Percentiles rank a stretch among this genome's conserved stretches.
phyloP scores from a whole-genome alignment of 495 filamentous ascomycete genomes.

The Aspergillus homomorphus region DNA sequence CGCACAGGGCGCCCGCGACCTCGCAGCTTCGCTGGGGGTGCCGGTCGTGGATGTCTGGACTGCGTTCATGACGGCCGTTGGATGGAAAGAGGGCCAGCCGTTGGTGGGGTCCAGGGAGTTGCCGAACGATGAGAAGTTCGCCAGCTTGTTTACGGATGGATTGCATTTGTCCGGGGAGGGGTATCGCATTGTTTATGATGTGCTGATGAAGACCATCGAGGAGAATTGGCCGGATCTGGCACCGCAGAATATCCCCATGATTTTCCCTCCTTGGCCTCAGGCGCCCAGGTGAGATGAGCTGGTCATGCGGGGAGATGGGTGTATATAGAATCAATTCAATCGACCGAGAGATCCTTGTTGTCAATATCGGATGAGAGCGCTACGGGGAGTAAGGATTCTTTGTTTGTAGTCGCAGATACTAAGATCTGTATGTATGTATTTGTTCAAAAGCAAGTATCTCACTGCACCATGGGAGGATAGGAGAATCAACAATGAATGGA shows the following conservation, averaged over 20 bases:
- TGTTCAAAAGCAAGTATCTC: not conserved
- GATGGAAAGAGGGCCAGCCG: conserved; percentile 58
- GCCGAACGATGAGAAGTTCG: conserved; percentile 47
- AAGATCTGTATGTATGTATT: no score
- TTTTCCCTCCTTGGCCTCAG: conserved; percentile 53
- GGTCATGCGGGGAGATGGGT: not conserved
- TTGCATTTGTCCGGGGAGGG: conserved; percentile 62
- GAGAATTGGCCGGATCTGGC: conserved; percentile 56
- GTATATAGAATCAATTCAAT: not conserved
- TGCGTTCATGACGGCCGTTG: conserved; percentile 61
- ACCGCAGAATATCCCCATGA: conserved; percentile 49
- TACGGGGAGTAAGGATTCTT: no score
- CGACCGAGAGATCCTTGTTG: no score
- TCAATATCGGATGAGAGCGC: no score
- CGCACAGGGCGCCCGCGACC: conserved; percentile 63
- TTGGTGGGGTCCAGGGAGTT: conserved; percentile 52
- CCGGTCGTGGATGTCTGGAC: conserved; percentile 73
- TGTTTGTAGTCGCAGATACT: no score
- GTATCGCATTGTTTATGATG: conserved; percentile 57
- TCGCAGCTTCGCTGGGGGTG: conserved; percentile 60
- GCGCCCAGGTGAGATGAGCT: conserved; percentile 39
- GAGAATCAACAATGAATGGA: not conserved
- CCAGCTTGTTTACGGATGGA: conserved; percentile 57
- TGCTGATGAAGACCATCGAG: conserved; percentile 51
- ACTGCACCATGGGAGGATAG: not conserved